Percentiles rank a stretch among this genome's conserved stretches.
phyloP scores from a whole-genome alignment of 441 rosid species.

The Erodium moschatum region DNA sequence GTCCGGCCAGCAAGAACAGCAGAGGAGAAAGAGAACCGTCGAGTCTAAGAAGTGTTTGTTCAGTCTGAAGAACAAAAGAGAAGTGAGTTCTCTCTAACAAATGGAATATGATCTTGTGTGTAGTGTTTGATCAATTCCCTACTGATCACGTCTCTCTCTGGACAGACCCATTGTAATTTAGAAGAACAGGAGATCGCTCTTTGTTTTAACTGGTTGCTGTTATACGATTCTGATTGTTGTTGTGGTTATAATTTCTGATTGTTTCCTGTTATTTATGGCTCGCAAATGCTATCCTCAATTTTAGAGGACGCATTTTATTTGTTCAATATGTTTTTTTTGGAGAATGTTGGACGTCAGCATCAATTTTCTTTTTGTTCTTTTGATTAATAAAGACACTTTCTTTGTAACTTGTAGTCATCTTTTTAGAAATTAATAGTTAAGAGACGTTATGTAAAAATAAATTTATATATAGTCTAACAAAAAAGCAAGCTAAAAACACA shows the following conservation, averaged over 20 bases:
- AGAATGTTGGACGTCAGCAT: no score
- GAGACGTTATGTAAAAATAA: no score
- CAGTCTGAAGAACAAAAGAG: neutral
- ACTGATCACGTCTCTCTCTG: neutral
- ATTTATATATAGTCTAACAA: no score
- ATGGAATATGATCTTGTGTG: conserved; percentile 8
- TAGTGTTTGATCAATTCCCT: conserved; percentile 9
- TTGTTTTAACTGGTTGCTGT: neutral
- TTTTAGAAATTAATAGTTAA: no score
- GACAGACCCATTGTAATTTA: neutral
- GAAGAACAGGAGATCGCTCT: neutral
- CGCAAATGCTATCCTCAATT: no score
- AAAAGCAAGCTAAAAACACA: no score
- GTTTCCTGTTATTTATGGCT: no score
- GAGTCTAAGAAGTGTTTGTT: conserved; percentile 22
- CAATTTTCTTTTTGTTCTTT: no score
- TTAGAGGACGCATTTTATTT: no score
- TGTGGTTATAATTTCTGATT: neutral
- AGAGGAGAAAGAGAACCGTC: conserved; percentile 73
- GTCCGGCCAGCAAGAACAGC: conserved; percentile 37
- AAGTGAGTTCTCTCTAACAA: neutral
- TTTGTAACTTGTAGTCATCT: no score
- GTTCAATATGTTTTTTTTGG: no score
- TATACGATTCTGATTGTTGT: neutral
- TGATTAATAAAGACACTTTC: no score